These are phyloP conservation scores for Rhizophagus sp. DNA, from an alignment of 192 early-diverging fungal genomes.

Conservation along the genomic window DNA sequence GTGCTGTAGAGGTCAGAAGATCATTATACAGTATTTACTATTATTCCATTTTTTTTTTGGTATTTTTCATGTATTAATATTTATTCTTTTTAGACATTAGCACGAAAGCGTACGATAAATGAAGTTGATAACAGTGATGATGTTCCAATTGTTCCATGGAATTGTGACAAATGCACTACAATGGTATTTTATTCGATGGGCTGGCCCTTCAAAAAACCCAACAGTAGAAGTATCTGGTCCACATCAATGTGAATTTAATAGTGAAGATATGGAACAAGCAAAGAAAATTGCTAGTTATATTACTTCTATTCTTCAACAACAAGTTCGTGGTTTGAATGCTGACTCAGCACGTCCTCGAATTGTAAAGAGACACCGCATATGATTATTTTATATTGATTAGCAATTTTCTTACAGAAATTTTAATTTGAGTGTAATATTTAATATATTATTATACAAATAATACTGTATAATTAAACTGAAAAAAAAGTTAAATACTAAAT, in stretches of 20 bases:
- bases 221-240: neutral
- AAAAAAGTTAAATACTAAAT: no score
- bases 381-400: no score
- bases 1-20: neutral
- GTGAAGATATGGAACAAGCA: neutral
- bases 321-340: neutral
- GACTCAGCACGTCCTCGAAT: neutral
- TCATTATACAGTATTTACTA: no score
- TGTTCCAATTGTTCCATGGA: neutral
- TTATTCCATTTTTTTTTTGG: neutral
- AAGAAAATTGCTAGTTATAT: neutral
- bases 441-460: no score
- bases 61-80: neutral
- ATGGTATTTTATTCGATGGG: constrained; percentile 18
- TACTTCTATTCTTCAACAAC: neutral
- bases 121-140: neutral
- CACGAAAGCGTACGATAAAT: neutral
- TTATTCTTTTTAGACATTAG: neutral
- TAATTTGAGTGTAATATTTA: no score
- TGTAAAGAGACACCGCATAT: neutral
- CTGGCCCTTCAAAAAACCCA: neutral
- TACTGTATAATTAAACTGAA: no score
- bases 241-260: neutral
- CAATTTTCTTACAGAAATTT: no score
- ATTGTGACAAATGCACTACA: constrained; percentile 19